Percentiles rank a stretch among this genome's conserved stretches.
These are phyloP conservation scores for Talaromyces borbonicus DNA, from an alignment of 495 filamentous ascomycete species.

Conservation along the genomic window DNA sequence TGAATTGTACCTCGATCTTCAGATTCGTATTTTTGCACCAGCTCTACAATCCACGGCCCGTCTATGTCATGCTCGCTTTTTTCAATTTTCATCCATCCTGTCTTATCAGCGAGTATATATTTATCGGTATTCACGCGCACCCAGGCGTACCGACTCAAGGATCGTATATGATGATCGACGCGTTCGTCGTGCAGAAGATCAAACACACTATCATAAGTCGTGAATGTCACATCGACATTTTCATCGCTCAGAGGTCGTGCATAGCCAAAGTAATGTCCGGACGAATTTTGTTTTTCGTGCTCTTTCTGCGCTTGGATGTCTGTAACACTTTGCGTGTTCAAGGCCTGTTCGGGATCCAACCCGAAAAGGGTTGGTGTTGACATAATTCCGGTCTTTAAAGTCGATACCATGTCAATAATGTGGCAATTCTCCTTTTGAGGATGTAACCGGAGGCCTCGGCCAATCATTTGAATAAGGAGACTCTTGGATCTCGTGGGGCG, in stretches of 20 bases:
- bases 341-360: conserved; percentile 72
- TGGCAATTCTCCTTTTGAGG: conserved; percentile 82
- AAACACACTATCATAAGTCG: conserved; percentile 79
- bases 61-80: conserved; percentile 15
- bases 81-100: conserved; percentile 52
- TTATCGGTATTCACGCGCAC: conserved; percentile 55
- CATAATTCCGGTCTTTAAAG: conserved; percentile 68
- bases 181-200: conserved; percentile 80
- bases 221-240: conserved; percentile 46
- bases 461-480: conserved; percentile 94
- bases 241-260: conserved; percentile 7
- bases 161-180: conserved; percentile 66
- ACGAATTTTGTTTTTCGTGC: conserved; percentile 27
- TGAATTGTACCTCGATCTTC: conserved; percentile 43
- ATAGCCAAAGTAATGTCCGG: not conserved
- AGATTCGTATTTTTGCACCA: conserved; percentile 15
- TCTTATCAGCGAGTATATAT: conserved; percentile 50
- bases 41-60: conserved; percentile 18
- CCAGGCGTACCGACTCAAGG: conserved; percentile 67
- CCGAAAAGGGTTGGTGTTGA: conserved; percentile 91
- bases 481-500: conserved; percentile 85
- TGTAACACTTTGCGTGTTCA: conserved; percentile 49
- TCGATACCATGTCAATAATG: conserved; percentile 92
- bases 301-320: conserved; percentile 46
- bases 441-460: conserved; percentile 76